Percentiles rank a stretch among this genome's conserved stretches.
Conservation (phyloP, 2,329 filamentous ascomycete species). For the Botrytis sinoallii region DNA sequence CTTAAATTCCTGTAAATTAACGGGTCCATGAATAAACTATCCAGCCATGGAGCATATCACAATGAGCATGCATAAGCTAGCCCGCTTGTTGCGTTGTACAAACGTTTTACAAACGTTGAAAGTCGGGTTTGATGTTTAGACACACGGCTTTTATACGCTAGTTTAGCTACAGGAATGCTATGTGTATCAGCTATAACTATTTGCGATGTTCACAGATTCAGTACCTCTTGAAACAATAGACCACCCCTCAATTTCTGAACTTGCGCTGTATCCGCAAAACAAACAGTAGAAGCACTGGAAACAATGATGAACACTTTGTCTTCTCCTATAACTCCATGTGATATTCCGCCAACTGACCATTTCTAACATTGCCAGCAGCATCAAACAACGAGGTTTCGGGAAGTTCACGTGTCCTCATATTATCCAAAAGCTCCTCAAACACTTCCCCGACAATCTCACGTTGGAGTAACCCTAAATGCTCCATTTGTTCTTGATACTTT, state of each 20-base stretch:
- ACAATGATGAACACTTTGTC: neutral
- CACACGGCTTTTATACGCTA: neutral
- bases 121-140: neutral
- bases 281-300: neutral
- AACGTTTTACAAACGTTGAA: neutral
- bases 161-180: neutral
- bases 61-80: neutral
- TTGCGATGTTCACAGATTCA: neutral
- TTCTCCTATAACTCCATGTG: neutral
- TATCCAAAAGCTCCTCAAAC: neutral
- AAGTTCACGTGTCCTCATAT: neutral
- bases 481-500: neutral
- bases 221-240: neutral
- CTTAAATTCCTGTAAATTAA: neutral
- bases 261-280: neutral
- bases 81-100: neutral
- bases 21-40: neutral
- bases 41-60: neutral
- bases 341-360: neutral
- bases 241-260: too few relatives aligned
- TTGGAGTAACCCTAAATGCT: neutral
- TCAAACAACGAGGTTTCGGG: neutral
- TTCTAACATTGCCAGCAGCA: too few relatives aligned
- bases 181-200: neutral
- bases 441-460: neutral